phyloP scores from a whole-genome alignment of 257 asterid genomes.

The Cinchona pubescens region DNA sequence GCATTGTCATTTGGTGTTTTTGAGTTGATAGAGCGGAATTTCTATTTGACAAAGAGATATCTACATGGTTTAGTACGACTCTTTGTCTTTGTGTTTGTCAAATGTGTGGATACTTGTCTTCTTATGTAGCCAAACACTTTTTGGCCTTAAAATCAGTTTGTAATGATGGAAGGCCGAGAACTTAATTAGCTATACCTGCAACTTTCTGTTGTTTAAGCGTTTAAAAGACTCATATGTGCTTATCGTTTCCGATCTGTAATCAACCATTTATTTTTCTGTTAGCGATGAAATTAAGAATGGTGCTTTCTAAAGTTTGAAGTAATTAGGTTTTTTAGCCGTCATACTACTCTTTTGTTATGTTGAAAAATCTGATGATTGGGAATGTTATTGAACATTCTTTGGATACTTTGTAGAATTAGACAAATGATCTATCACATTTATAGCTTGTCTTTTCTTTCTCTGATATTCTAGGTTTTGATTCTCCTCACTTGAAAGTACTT shows the following conservation, averaged over 20 bases:
- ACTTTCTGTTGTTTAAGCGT: background rate
- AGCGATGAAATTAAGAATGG: background rate
- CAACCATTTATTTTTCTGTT: background rate
- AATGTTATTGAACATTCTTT: background rate
- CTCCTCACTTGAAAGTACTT: conserved; percentile 62
- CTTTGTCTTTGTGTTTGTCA: background rate
- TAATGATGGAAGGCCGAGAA: background rate
- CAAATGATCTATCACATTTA: background rate
- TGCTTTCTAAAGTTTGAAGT: background rate
- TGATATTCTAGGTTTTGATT: conserved; percentile 56
- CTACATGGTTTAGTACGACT: background rate
- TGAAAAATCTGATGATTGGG: background rate
- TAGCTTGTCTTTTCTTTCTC: background rate
- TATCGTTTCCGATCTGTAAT: background rate
- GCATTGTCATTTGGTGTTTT: background rate
- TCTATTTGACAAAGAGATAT: background rate
- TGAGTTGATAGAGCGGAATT: background rate
- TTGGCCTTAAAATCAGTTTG: background rate
- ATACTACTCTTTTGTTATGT: background rate
- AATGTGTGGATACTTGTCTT: background rate
- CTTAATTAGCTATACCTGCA: background rate
- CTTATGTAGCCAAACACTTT: background rate
- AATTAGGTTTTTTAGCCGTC: too few relatives aligned
- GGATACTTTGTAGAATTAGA: background rate
- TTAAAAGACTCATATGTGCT: background rate